Evolutionary conservation across 1,284 basidiomycete species (phyloP).

Genomic region (Cryptococcus hybrid): DNA sequence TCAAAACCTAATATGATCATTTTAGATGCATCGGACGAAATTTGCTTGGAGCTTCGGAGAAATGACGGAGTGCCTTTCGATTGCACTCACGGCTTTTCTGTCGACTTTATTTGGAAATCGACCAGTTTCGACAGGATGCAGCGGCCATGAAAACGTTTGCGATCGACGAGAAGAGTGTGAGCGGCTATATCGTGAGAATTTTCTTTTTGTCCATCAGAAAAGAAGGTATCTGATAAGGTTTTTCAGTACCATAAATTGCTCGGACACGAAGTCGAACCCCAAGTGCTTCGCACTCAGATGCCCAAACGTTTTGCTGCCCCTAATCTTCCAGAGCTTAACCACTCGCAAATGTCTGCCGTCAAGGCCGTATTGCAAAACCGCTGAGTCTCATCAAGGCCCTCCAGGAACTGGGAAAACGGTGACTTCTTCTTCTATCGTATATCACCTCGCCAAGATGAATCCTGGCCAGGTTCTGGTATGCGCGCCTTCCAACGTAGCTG

Average conservation of each 20-base stretch:
- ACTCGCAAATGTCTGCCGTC: constrained; percentile 99
- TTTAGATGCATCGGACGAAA: constrained; percentile 93
- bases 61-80: constrained; percentile 94
- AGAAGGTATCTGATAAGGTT: constrained; percentile 43
- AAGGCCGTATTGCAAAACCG: constrained; percentile 98
- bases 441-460: constrained; percentile 99
- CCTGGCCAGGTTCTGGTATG: constrained; percentile 98
- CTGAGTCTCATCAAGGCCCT: constrained; percentile 94
- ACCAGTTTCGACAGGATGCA: constrained; percentile 99
- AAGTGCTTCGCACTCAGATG: constrained; percentile 81
- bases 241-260: constrained; percentile 92
- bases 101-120: constrained; percentile 99
- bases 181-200: constrained; percentile 84
- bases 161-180: constrained; percentile 98
- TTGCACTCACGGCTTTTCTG: constrained; percentile 90
- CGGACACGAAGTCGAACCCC: constrained; percentile 94
- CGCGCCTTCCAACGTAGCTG: constrained; percentile 98
- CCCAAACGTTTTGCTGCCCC: constrained; percentile 80
- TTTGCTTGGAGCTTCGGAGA: constrained; percentile 86
- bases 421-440: constrained; percentile 97
- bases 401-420: constrained; percentile 99
- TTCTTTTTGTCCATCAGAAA: not conserved
- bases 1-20: not conserved
- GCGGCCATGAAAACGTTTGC: constrained; percentile 99
- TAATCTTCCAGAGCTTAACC: constrained; percentile 95